phyloP scores from a whole-genome alignment of 1,284 basidiomycete genomes.

The Puccinia novopanici region DNA sequence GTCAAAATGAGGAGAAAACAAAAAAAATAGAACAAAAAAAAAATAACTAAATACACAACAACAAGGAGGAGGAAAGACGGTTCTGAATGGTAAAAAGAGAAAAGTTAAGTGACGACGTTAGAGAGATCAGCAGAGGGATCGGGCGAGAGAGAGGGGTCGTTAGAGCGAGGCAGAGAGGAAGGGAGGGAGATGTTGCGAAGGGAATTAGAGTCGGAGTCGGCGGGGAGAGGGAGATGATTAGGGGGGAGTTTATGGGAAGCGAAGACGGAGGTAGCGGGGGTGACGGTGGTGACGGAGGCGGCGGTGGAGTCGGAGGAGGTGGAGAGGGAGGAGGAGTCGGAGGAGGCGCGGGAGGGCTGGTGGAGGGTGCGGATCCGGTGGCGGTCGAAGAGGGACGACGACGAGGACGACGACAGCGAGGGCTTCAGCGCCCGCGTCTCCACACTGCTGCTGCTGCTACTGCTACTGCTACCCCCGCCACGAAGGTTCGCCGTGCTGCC shows the following conservation, averaged over 20 bases:
- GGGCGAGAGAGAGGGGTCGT: too few relatives aligned
- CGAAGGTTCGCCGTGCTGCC: too few relatives aligned
- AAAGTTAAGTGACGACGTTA: not conserved
- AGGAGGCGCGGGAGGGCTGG: too few relatives aligned
- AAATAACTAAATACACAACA: not conserved
- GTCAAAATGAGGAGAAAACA: not conserved
- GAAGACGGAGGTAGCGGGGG: not conserved
- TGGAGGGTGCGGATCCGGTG: not conserved
- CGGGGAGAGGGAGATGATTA: too few relatives aligned
- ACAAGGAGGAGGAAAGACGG: not conserved
- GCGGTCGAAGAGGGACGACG: not conserved
- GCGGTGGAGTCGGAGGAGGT: not conserved
- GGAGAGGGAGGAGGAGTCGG: too few relatives aligned
- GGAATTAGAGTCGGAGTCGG: not conserved
- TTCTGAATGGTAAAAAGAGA: too few relatives aligned
- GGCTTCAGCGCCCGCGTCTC: not conserved
- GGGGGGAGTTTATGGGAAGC: too few relatives aligned
- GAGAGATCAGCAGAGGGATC: too few relatives aligned
- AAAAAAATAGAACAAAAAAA: too few relatives aligned
- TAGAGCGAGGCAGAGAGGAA: too few relatives aligned
- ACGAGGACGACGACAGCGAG: not conserved
- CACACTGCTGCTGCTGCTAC: not conserved
- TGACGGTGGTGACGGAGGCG: not conserved
- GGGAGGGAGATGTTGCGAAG: too few relatives aligned
- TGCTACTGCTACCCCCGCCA: too few relatives aligned